A percentile compares a stretch with the other conserved stretches of the same genome.
Conservation (phyloP, 805 yeast species). For the Priceomyces haplophilus region DNA sequence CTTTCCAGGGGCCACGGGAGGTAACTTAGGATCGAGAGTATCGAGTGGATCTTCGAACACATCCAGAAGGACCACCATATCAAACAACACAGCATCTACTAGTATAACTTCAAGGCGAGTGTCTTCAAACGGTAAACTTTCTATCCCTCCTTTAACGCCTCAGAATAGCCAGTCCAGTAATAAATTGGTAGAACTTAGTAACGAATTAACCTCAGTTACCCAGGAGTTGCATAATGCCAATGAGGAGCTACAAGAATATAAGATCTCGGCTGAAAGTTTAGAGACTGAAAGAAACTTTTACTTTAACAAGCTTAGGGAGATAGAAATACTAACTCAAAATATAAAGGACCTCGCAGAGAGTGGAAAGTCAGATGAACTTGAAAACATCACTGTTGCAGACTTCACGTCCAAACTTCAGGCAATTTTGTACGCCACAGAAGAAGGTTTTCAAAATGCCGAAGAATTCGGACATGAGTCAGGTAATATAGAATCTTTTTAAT, state of each 20-base stretch:
- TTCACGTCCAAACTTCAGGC: conserved; percentile 59
- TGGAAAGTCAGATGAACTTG: conserved; percentile 22
- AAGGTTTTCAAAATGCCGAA: conserved; percentile 73
- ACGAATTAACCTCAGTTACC: conserved; percentile 46
- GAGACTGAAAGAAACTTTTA: conserved; percentile 88
- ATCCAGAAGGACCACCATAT: conserved; percentile 8
- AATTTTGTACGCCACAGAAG: conserved; percentile 76
- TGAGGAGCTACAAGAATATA: conserved; percentile 57
- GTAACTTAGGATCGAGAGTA: conserved; percentile 7
- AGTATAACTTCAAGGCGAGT: conserved; percentile 18
- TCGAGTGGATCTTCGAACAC: conserved; percentile 7
- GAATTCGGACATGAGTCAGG: conserved; percentile 10
- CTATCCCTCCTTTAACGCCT: conserved; percentile 7
- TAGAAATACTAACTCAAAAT: conserved; percentile 75
- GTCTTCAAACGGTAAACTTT: conserved; percentile 10
- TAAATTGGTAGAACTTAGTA: conserved; percentile 14
- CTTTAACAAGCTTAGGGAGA: conserved; percentile 82
- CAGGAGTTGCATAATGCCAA: conserved; percentile 37
- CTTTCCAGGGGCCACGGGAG: conserved; percentile 4
- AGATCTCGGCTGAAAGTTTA: conserved; percentile 58
- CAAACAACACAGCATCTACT: conserved; percentile 7
- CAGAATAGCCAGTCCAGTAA: conserved; percentile 2
- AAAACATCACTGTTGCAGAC: conserved; percentile 24
- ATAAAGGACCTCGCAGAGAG: conserved; percentile 20
- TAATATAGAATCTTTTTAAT: conserved; percentile 15